Base-by-base conservation (phyloP, 305 asterid species). In the Fraxinus sp. region DNA sequence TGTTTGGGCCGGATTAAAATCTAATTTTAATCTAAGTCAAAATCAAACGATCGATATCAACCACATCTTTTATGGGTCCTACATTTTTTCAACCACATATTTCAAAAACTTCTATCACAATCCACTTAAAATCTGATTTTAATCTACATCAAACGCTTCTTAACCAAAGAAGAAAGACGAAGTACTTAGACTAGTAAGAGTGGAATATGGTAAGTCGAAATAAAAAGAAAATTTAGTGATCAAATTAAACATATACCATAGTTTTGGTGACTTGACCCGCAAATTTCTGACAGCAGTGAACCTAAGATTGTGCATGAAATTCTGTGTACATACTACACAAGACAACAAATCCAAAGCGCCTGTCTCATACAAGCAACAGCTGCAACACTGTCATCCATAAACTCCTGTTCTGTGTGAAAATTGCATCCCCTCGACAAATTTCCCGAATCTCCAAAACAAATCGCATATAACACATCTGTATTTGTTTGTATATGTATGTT, bases 291-390 rank as follows among this genome's bases (percentile, higher is more conserved):
- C n/a, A 10, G 74, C 74, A 66, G 74, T 24, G 36, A 66, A 77
- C 80, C 80, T 33, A 49, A 71, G 81, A 84, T 64, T 71, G 84
- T 75, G 86, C 86, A 87, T 87, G 52, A 75, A 87, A 85, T 80
- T 84, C n/a, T 79, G 87, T 84, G 86, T 82, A 71, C 74, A 78
- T 4, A 20, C 49, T 11, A 14, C 16, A 74, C n/a, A 62, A 11
- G 73, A 82, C 77, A 33, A 77, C 77, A 77, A 11, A 37, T 74
- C 68, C 22, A 83, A 70, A 70, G 28, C 35, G 30, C 49, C 79
- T 79, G 39, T 33, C 26, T 26, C 33, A 10, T 9, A 57, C 9
- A 18, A 18, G 28, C 10, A 18, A 57, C 68, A 7, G n/a, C n/a
- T n/a, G n/a, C n/a, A n/a, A 22, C 24, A 22, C 68, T 57, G 26